Base-by-base conservation (phyloP, 2,329 filamentous ascomycete genomes). In the Scolecobasidium constrictum region DNA sequence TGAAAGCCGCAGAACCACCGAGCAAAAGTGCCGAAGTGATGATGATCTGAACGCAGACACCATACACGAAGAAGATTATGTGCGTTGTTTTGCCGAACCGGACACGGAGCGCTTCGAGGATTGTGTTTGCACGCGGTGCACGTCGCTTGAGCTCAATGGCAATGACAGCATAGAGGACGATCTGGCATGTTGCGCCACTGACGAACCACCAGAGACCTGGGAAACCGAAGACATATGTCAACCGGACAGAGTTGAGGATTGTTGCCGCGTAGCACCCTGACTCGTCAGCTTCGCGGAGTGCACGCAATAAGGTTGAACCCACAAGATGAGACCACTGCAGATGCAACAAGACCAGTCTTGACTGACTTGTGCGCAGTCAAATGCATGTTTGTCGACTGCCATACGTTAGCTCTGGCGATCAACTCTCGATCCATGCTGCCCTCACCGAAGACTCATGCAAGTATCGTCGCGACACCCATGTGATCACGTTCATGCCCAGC, bases 181-280 rank as follows among this genome's bases (percentile, higher is more conserved):
- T 44, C 16, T 44, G 35, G 16, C 35, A 31, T 4, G 42, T 44
- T 5, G 42, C 42, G 12, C 35, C 42, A 15, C 13, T 17, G 7
- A 15, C 42, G 36, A 44, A 44, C 42, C 42, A 44, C 42, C 42
- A 44, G 16, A 44, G 19, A 6, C 42, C 42, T 9, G 35, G 20
- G 36, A 44, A 44, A 13, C 42, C 42, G 33, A 26, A 44, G 5
- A 44, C 36, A 21, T 40, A 44, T n/a, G 42, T 44, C 35, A 44
- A 39, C 4, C 42, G n/a, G 9, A 44, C 42, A 4, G 42, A 44
- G 20, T 44, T 44, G 3, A 40, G 9, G 18, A 40, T 40, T 13
- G 38, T 40, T 5, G 38, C 38, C 3, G 38, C 38, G n/a, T 40
- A 40, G 33, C 38, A 40, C 38, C 38, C 26, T 31, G 9, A 7